These are phyloP conservation scores for Saitoella complicata DNA, from an alignment of 805 yeast species.

Conservation along the genomic window DNA sequence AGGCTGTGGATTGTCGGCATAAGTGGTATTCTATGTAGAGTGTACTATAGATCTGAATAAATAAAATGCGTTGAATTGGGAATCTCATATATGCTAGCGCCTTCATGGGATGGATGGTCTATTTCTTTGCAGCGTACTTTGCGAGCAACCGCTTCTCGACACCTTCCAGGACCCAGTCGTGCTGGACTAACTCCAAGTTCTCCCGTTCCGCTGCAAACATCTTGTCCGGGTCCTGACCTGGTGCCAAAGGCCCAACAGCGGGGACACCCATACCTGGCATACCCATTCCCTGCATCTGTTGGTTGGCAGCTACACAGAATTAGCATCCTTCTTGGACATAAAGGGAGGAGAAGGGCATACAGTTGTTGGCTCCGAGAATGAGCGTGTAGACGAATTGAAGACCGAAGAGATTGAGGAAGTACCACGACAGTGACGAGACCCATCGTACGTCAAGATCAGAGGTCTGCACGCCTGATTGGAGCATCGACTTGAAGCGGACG, in stretches of 20 bases:
- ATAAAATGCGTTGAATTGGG: no score
- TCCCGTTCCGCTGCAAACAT: conserved; percentile 58
- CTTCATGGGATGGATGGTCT: conserved; percentile 1
- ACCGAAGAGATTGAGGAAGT: conserved; percentile 75
- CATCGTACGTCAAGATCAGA: conserved; percentile 76
- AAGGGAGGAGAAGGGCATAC: conserved; percentile 1
- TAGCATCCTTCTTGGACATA: background rate
- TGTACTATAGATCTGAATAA: background rate
- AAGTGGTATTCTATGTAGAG: conserved; percentile 33
- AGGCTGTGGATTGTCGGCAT: conserved; percentile 70
- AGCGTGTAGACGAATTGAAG: conserved; percentile 63
- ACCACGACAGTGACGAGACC: conserved; percentile 93
- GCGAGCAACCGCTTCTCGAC: conserved; percentile 39
- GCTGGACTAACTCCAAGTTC: conserved; percentile 46
- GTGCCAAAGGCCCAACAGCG: conserved; percentile 35
- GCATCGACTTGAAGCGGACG: conserved; percentile 74
- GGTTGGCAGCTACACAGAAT: conserved; percentile 1
- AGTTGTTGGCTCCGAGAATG: conserved; percentile 34
- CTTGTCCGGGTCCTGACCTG: conserved; percentile 34
- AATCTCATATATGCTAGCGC: no score
- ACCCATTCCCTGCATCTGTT: conserved; percentile 21
- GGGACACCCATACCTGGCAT: conserved; percentile 25
- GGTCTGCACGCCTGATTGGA: conserved; percentile 75
- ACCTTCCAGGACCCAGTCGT: conserved; percentile 38
- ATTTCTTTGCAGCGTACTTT: conserved; percentile 6